A percentile compares a stretch with the other conserved stretches of the same genome.
These are phyloP conservation scores for Neophaeococcomyces mojaviensis DNA, from an alignment of 2,329 filamentous ascomycete species.

Conservation along the genomic window DNA sequence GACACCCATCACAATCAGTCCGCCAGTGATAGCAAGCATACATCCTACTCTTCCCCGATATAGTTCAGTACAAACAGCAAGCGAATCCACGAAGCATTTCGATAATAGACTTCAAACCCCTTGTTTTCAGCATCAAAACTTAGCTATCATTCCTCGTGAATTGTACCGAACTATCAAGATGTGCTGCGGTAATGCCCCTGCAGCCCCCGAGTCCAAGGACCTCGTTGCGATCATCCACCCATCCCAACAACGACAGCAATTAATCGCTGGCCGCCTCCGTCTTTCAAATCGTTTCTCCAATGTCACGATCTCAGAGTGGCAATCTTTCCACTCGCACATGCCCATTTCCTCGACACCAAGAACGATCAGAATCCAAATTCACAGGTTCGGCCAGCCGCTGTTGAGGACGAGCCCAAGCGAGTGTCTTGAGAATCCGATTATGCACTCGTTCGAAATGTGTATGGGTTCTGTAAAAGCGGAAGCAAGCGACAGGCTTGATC, in stretches of 20 bases:
- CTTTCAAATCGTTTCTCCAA: conserved; percentile 5
- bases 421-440: conserved; percentile 12
- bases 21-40: too few relatives aligned
- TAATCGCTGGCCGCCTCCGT: neutral
- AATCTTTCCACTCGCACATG: neutral
- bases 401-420: neutral
- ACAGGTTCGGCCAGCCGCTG: conserved; percentile 9
- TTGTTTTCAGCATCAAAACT: too few relatives aligned
- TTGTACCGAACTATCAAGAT: neutral
- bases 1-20: too few relatives aligned
- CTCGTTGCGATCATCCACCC: conserved; percentile 22
- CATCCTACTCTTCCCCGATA: too few relatives aligned
- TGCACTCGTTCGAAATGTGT: conserved; percentile 17
- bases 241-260: neutral
- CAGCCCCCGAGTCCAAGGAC: conserved; percentile 20
- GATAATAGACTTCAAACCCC: too few relatives aligned
- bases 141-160: too few relatives aligned
- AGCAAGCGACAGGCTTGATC: conserved; percentile 11
- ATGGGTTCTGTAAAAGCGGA: conserved; percentile 1
- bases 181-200: conserved; percentile 14
- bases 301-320: conserved; percentile 3
- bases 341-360: neutral
- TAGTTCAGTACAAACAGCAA: too few relatives aligned
- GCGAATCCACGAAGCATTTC: too few relatives aligned
- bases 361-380: conserved; percentile 6